Evolutionary conservation across 352 stramenopile species (phyloP).

Genomic region (Plasmopara halstedii): DNA sequence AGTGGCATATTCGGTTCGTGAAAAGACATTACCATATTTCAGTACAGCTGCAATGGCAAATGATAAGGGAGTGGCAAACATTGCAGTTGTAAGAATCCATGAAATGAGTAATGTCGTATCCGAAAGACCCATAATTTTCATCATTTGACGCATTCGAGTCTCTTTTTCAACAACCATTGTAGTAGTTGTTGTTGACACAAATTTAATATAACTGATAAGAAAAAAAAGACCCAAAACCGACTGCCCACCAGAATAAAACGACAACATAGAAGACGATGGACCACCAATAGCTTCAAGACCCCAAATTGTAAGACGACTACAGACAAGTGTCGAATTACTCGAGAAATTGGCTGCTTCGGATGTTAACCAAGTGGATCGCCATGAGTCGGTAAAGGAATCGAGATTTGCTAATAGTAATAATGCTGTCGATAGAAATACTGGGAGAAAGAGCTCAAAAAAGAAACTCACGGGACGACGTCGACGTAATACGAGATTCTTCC

Average conservation of each 20-base stretch:
- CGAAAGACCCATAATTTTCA: constrained; percentile 81
- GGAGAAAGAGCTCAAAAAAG: constrained; percentile 49
- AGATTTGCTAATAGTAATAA: constrained; percentile 59
- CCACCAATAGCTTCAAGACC: constrained; percentile 26
- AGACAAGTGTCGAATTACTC: constrained; percentile 25
- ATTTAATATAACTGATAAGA: constrained; percentile 52
- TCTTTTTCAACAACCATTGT: constrained; percentile 81
- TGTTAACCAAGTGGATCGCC: constrained; percentile 29
- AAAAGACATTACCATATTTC: constrained; percentile 64
- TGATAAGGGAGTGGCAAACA: constrained; percentile 42
- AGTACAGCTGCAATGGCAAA: constrained; percentile 43
- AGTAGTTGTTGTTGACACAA: constrained; percentile 60
- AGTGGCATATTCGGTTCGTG: constrained; percentile 43
- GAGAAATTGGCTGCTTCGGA: constrained; percentile 13
- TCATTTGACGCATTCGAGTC: constrained; percentile 62
- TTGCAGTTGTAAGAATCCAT: constrained; percentile 42
- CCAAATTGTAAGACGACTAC: constrained; percentile 22
- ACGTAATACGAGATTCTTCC: constrained; percentile 66
- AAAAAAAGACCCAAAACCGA: constrained; percentile 54
- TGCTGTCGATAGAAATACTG: constrained; percentile 37
- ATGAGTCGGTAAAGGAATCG: constrained; percentile 27
- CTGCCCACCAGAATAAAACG: constrained; percentile 60
- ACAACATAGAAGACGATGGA: constrained; percentile 31
- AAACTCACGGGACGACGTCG: constrained; percentile 35
- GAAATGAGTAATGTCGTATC: constrained; percentile 54